Base-by-base conservation (phyloP, 495 filamentous ascomycete species). In the Oidiodendron maius region DNA sequence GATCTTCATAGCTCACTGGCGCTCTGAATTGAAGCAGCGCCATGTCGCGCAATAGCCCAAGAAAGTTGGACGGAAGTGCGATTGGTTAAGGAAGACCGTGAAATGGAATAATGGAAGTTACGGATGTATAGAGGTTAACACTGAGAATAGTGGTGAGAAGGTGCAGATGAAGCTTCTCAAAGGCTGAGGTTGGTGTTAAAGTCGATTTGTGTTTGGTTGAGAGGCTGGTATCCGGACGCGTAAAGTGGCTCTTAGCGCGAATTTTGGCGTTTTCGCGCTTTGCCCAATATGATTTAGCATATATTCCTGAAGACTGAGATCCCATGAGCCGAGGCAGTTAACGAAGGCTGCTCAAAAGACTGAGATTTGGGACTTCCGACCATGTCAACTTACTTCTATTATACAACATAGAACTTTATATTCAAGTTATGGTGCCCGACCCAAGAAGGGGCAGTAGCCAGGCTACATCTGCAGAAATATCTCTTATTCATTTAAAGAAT, bases 1-100 rank as follows among this genome's bases (percentile, higher is more conserved):
- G 93, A 42, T 79, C 80, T 59, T 77, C 76, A 67, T 97, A 98
- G 61, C 96, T 81, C 52, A 95, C 89, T 23, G 84, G 82, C 47
- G 78, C 70, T 56, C 69, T 76, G 62, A 83, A 85, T 51, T 82
- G 80, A 46, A 86, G 76, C 53, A 95, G 81, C 72, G 89, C 80
- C 90, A 95, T 95, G 64, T 51, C 54, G 48, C 34, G 46, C 46
- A 16, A 2, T 38, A 51, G 40, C 46, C 50, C 50, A 44, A 44
- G 46, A 37, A 21, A 26, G 11, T 43, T n/a, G 30, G 22, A 21
- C 25, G 22, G 3, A 16, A 25, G 13, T 38, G 25, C 16, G 37
- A 44, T 26, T 12, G 38, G 20, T 40, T 9, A 25, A 35, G n/a
- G n/a, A n/a, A n/a, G n/a, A n/a, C n/a, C n/a, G n/a, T n/a, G n/a